These are phyloP conservation scores for Russula emetica DNA, from an alignment of 768 basidiomycete genomes.

Conservation along the genomic window DNA sequence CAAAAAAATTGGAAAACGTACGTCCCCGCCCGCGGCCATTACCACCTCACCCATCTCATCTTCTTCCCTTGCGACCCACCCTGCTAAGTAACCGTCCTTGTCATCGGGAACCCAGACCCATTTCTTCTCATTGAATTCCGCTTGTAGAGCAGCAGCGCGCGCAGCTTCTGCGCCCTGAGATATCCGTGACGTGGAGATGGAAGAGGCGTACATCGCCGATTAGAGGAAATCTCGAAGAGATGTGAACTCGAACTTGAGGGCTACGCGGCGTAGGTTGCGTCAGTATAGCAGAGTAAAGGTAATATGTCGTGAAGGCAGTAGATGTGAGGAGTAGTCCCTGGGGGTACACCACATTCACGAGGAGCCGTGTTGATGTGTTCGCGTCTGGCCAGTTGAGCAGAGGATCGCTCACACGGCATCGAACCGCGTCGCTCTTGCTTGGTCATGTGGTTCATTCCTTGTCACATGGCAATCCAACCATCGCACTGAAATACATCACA, in stretches of 20 bases:
- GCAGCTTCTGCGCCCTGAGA: constrained; percentile 61
- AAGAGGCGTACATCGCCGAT: constrained; percentile 3
- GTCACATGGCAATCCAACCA: not conserved
- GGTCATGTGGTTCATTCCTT: constrained; percentile 2
- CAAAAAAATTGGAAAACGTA: constrained; percentile 34
- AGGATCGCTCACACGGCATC: constrained; percentile 5
- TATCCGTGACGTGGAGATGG: constrained; percentile 37
- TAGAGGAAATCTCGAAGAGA: not conserved
- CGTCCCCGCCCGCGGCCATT: constrained; percentile 81
- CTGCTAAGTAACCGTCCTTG: constrained; percentile 88
- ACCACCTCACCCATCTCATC: constrained; percentile 80
- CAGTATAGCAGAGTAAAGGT: constrained; percentile 1
- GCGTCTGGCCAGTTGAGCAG: constrained; percentile 8
- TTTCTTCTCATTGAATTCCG: constrained; percentile 96
- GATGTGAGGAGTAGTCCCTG: not conserved
- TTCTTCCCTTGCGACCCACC: constrained; percentile 88
- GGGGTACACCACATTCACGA: constrained; percentile 17
- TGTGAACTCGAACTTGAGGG: not conserved
- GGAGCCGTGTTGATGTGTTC: constrained; percentile 1
- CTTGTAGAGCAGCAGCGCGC: constrained; percentile 81
- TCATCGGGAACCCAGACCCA: constrained; percentile 98
- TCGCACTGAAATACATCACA: not conserved
- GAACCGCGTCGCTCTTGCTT: constrained; percentile 8
- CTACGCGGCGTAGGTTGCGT: constrained; percentile 8
- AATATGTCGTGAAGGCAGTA: not conserved